These are phyloP conservation scores for Cyberlindnera mississippiensis DNA, from an alignment of 805 yeast species.

Conservation along the genomic window DNA sequence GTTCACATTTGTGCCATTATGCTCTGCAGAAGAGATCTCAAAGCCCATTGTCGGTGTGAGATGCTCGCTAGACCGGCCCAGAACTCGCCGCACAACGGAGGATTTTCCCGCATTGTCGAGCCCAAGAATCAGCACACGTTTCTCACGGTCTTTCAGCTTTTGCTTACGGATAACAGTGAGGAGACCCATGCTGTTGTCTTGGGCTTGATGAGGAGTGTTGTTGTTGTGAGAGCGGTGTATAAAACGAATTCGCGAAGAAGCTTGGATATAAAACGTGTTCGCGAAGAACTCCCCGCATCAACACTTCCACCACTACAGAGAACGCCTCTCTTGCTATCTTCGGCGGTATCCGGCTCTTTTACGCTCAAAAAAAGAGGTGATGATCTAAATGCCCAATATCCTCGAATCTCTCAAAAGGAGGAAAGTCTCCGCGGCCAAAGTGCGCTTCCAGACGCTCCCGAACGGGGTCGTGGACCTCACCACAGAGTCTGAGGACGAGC, in stretches of 20 bases:
- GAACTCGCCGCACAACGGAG: constrained; percentile 62
- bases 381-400: constrained; percentile 6
- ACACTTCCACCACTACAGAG: too few species aligned
- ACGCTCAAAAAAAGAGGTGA: too few species aligned
- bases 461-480: constrained; percentile 16
- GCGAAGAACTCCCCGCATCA: too few species aligned
- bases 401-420: constrained; percentile 9
- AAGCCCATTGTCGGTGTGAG: constrained; percentile 92
- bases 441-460: not conserved
- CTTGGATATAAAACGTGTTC: too few species aligned
- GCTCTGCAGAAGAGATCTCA: constrained; percentile 58
- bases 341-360: too few species aligned
- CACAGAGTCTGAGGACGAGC: constrained; percentile 4
- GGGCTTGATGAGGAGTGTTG: not conserved
- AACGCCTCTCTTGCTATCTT: too few species aligned
- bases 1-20: constrained; percentile 40
- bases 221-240: too few species aligned
- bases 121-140: constrained; percentile 74
- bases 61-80: constrained; percentile 44
- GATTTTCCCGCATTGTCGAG: constrained; percentile 92
- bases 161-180: constrained; percentile 77
- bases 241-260: too few species aligned
- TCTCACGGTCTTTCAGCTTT: constrained; percentile 72
- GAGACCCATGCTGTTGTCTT: constrained; percentile 60
- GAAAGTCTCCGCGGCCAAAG: not conserved